Evolutionary conservation across 495 filamentous ascomycete species (phyloP).

Genomic region (Talaromyces nanjingensis): DNA sequence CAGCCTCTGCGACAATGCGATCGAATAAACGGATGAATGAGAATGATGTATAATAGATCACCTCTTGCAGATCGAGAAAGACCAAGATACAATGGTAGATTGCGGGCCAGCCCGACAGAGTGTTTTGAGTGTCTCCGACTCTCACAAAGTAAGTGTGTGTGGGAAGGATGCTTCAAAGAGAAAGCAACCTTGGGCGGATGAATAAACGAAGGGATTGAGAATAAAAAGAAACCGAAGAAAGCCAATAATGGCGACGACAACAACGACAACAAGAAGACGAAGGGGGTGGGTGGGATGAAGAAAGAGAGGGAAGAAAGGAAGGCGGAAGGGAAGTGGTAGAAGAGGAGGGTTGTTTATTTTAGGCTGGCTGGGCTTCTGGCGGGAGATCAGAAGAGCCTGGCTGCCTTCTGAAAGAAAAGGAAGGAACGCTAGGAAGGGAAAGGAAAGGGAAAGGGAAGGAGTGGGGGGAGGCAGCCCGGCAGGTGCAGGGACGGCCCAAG

Average conservation of each 20-base stretch:
- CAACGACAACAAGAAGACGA: neutral
- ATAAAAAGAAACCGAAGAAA: conserved; percentile 15
- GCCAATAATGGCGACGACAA: conserved; percentile 6
- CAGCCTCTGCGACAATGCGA: conserved; percentile 4
- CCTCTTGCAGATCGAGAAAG: neutral
- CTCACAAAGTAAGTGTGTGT: neutral
- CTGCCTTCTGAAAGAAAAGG: neutral
- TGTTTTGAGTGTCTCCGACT: conserved; percentile 8
- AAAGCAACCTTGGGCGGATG: neutral
- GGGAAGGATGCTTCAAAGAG: neutral
- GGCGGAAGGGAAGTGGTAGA: conserved; percentile 1
- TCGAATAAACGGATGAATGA: neutral
- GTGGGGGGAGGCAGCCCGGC: neutral
- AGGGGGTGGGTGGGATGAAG: neutral
- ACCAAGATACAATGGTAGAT: conserved; percentile 2
- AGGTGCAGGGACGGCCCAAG: conserved; percentile 1
- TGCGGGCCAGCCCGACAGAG: conserved; percentile 3
- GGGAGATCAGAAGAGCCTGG: conserved; percentile 1
- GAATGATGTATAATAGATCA: neutral
- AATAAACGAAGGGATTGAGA: conserved; percentile 5
- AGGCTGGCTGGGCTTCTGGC: neutral
- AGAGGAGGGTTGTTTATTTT: conserved; percentile 11
- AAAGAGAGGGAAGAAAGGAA: conserved; percentile 16
- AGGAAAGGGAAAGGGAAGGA: conserved; percentile 4
- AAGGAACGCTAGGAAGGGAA: neutral